These are phyloP conservation scores for Yarrowia sp. DNA, from an alignment of 805 yeast genomes.

Conservation along the genomic window DNA sequence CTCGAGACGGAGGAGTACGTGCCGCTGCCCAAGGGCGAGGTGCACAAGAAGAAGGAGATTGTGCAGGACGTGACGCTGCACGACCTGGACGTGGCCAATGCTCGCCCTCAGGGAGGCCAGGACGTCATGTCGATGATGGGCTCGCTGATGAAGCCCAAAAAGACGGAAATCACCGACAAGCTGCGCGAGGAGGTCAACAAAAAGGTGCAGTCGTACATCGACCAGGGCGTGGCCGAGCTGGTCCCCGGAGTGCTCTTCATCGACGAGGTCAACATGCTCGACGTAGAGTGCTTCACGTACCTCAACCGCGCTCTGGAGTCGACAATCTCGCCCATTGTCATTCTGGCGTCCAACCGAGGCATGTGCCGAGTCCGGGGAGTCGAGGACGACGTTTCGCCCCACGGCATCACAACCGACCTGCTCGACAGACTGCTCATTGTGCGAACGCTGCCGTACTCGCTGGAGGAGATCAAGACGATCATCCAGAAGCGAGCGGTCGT, in stretches of 20 bases:
- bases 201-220: slow-evolving; percentile 93
- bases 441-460: slow-evolving; percentile 83
- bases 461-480: slow-evolving; percentile 77
- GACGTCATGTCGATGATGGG: slow-evolving; percentile 96
- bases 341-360: slow-evolving; percentile 94
- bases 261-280: slow-evolving; percentile 98
- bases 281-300: slow-evolving; percentile 93
- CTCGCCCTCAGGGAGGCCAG: slow-evolving; percentile 96
- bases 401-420: slow-evolving; percentile 94
- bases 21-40: slow-evolving; percentile 98
- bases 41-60: slow-evolving; percentile 95
- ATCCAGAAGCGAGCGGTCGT: slow-evolving; percentile 76
- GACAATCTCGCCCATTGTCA: slow-evolving; percentile 88
- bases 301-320: slow-evolving; percentile 91
- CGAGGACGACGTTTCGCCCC: slow-evolving; percentile 74
- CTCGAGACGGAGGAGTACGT: slow-evolving; percentile 98
- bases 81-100: slow-evolving; percentile 94
- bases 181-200: slow-evolving; percentile 90
- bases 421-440: slow-evolving; percentile 88
- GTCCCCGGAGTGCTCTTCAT: slow-evolving; percentile 97
- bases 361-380: slow-evolving; percentile 89
- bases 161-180: slow-evolving; percentile 96
- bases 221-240: slow-evolving; percentile 96
- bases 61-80: slow-evolving; percentile 96
- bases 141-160: slow-evolving; percentile 89